Evolutionary conservation across 495 filamentous ascomycete species (phyloP), one percentile per base, ranked within the genome.

Genomic region (Bacidia rubella): DNA sequence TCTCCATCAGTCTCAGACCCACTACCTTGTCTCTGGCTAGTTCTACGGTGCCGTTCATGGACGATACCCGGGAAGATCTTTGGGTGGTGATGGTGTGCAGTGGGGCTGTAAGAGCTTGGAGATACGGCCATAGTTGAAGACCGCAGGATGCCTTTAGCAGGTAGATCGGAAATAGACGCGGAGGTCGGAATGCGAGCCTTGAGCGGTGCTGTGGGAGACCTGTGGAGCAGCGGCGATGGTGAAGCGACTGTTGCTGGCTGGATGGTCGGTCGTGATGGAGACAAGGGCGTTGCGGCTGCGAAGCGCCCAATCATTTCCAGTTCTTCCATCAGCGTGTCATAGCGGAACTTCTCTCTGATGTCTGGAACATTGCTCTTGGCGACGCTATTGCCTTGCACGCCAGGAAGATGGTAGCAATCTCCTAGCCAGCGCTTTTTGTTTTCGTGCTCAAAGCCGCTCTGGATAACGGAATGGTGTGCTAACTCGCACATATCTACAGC

Each of bases 401-500:
- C 92, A 0, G 83, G 81, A 19, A 80, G 59, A 57, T 83, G 68
- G 63, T 81, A 95, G 52, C 81, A 75, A 15, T 73, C 68, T 1
- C 92, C 92, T 5, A 98, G 72, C 90, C 90, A 98, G 63, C 85
- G 77, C 56, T 86, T 80, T 69, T 96, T 98, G 57, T 97, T 65
- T 17, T 79, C 74, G 61, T 83, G 74, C 65, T 98, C 92, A 60
- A 95, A 98, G 19, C 92, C 92, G 65, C 87, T 93, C 63, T 98
- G 92, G 57, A 79, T 76, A 27, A 98, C 92, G 12, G 87, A 95
- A 66, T 96, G 89, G 67, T 90, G 93, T 2, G 92, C 92, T 29
- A 98, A 71, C 68, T 98, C 92, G 62, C 93, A 97, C 92, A 98
- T 98, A 65, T 98, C 92, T 4, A 96, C 90, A 17, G 89, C 86